These are phyloP conservation scores for Trichomonas gallinae DNA, from an alignment of 208 protist species.

Conservation along the genomic window DNA sequence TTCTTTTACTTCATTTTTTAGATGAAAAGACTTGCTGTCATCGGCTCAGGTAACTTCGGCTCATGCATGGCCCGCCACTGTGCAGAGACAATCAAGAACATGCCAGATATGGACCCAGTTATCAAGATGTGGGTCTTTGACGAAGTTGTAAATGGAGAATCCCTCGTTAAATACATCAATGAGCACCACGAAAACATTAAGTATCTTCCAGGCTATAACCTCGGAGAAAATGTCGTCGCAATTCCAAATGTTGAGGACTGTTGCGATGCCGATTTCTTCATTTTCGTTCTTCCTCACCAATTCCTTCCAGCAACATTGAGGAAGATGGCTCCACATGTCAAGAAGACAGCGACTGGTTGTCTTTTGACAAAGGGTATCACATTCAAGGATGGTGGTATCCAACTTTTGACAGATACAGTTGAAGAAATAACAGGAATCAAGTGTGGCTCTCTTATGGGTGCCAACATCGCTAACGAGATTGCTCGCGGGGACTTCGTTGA, in stretches of 20 bases:
- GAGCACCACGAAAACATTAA: conserved; percentile 37
- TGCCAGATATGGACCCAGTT: background rate
- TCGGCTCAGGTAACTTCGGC: background rate
- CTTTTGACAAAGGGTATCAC: background rate
- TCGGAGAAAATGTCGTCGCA: conserved; percentile 31
- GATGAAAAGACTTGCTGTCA: background rate
- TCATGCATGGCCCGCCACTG: background rate
- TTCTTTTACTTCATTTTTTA: background rate
- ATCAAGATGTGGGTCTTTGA: conserved; percentile 34
- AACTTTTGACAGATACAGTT: conserved; percentile 28
- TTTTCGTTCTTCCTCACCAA: conserved; percentile 32
- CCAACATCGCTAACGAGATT: conserved; percentile 36
- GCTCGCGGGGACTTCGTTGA: background rate
- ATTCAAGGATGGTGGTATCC: background rate
- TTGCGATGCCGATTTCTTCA: conserved; percentile 21
- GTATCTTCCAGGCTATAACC: conserved; percentile 33
- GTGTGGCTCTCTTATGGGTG: conserved; percentile 28
- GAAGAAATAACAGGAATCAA: background rate
- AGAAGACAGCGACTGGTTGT: background rate
- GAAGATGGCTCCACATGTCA: background rate
- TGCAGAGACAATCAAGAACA: background rate
- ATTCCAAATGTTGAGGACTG: background rate
- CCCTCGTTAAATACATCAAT: conserved; percentile 39
- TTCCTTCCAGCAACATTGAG: background rate
- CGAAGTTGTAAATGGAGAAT: conserved; percentile 36